Evolutionary conservation across 108 stramenopile species (phyloP), one percentile per base, ranked within the genome.

Genomic region (Parietichytrium sp.): DNA sequence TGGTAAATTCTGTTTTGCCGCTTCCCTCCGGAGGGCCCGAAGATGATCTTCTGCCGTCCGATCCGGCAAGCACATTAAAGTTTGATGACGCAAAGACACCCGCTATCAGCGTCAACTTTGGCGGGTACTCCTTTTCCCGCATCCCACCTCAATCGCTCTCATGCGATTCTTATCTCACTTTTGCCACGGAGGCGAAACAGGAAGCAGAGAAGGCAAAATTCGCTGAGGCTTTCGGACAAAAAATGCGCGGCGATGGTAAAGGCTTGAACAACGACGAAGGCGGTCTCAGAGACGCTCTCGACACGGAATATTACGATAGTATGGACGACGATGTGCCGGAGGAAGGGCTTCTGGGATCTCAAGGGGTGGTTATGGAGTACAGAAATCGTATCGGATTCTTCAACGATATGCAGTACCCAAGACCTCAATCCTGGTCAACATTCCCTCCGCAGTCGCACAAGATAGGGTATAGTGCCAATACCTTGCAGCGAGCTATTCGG

Each of bases 291-390:
- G n/a, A n/a, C n/a, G n/a, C n/a, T n/a, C n/a, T n/a, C n/a, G n/a
- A n/a, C n/a, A n/a, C n/a, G n/a, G n/a, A n/a, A n/a, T 13, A 20
- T 2, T 20, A 26, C 15, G 54, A 55, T 13, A 15, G 25, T 15
- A 15, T 26, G 20, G 61, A 72, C 12, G 25, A 25, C 15, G n/a
- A n/a, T n/a, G n/a, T n/a, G n/a, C n/a, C n/a, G n/a, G n/a, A n/a
- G n/a, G n/a, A n/a, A n/a, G n/a, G n/a, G n/a, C n/a, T n/a, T n/a
- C n/a, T n/a, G n/a, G 42, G 42, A 6, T 33, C 61, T 23, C 15
- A 45, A 16, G 61, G 25, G 15, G 61, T 72, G 15, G 61, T 72
- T n/a, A 31, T 72, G 61, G 61, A 72, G 42, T 72, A 72, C 61
- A 72, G 45, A 25, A 42, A 33, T 10, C 61, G 61, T 6, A 38